Evolutionary conservation across 108 stramenopile genomes (phyloP), one percentile per base, ranked within the genome.

Genomic region (Cyclotella kingstonii): DNA sequence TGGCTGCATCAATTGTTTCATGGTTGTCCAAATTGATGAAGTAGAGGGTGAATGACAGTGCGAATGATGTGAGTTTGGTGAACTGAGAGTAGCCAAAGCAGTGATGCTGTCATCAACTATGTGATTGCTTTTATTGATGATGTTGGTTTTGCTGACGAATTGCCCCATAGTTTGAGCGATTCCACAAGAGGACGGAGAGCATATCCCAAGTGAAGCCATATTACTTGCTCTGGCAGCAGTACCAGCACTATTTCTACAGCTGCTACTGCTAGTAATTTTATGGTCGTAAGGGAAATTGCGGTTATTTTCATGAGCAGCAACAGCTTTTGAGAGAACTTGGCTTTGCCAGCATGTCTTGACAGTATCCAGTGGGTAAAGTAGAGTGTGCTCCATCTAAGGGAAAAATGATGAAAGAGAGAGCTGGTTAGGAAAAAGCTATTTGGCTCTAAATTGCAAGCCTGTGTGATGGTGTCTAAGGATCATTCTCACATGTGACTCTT

Each of bases 321-420:
- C n/a, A 23, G 52, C 60, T 54, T 61, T 42, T 33, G 66, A 46
- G 48, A 86, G 52, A 6, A 73, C 85, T 72, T 98, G 98, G 60
- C 96, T 91, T 77, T 97, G 91, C 45, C 72, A 73, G 40, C 72
- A 73, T 23, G 98, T 98, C 59, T 97, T 97, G 30, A 99, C 86
- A 4, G 96, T 99, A 78, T 99, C 97, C 25, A 98, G 46, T 6
- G 96, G 98, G 77, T 94, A 98, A 27, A 98, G 82, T 22, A 92
- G 49, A 15, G 84, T 81, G 64, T 99, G 97, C 72, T 99, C 96
- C 21, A 56, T 56, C 55, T 56, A 12, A 40, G n/a, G 9, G 11
- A 11, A 36, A 11, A 11, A 9, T 36, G 36, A 11, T 11, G 36
- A 36, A 11, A 9, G 36, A 11, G 7, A 9, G 36, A 9, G 36